Conservation (phyloP, 352 stramenopile genomes). For the Globisporangium parvum region DNA sequence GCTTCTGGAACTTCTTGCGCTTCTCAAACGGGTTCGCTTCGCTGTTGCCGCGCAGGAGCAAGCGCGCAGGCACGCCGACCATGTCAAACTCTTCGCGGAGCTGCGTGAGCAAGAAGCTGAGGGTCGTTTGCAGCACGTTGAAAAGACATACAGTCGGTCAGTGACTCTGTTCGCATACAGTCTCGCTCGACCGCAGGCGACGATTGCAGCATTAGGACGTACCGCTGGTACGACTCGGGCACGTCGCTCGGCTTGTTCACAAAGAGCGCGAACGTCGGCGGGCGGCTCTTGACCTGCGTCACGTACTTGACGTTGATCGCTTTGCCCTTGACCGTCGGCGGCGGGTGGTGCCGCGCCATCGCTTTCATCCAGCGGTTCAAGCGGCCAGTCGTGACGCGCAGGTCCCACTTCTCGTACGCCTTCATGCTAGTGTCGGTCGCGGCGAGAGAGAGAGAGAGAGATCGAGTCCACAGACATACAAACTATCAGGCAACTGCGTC, state of each 20-base stretch:
- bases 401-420: slow-evolving; percentile 76
- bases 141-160: not conserved
- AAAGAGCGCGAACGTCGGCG: slow-evolving; percentile 78
- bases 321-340: slow-evolving; percentile 79
- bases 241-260: slow-evolving; percentile 75
- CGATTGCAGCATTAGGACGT: slow-evolving; percentile 4
- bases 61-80: slow-evolving; percentile 67
- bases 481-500: not conserved
- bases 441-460: not conserved
- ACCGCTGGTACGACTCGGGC: slow-evolving; percentile 70
- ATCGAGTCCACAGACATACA: not conserved
- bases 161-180: not conserved
- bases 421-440: slow-evolving; percentile 43
- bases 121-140: not conserved
- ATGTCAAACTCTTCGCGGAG: slow-evolving; percentile 83
- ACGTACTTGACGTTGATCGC: slow-evolving; percentile 85
- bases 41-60: slow-evolving; percentile 70
- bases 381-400: slow-evolving; percentile 66
- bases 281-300: slow-evolving; percentile 78
- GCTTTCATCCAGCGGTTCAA: slow-evolving; percentile 83
- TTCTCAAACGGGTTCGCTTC: slow-evolving; percentile 78
- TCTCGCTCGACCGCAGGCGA: not conserved
- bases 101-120: slow-evolving; percentile 64
- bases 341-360: slow-evolving; percentile 78
- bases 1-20: slow-evolving; percentile 78